Evolutionary conservation across 257 asterid genomes (phyloP).

Genomic region (Osmanthus fragrans): DNA sequence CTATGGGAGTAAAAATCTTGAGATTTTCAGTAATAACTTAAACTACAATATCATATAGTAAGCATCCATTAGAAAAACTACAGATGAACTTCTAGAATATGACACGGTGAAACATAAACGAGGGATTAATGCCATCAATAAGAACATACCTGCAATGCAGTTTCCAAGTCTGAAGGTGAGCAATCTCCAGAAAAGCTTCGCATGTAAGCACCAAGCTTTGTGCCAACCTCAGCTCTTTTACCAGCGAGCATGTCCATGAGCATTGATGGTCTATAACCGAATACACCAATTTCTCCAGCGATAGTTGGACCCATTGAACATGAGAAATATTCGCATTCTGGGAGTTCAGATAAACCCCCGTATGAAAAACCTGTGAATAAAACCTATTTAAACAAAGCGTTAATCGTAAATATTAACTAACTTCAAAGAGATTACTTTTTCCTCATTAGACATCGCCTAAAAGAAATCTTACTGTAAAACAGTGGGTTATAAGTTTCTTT

Average conservation of each 20-base stretch:
- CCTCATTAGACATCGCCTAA: background rate
- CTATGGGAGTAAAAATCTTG: constrained; percentile 13
- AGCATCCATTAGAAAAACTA: constrained; percentile 7
- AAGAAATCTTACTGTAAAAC: constrained; percentile 19
- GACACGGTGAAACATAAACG: background rate
- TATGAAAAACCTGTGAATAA: constrained; percentile 90
- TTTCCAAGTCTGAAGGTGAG: constrained; percentile 95
- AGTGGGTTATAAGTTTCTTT: constrained; percentile 13
- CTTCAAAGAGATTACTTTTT: constrained; percentile 12
- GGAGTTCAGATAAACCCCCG: constrained; percentile 93
- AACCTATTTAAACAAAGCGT: constrained; percentile 70
- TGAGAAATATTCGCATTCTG: constrained; percentile 79
- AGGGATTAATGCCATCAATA: constrained; percentile 24
- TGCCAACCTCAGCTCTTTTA: constrained; percentile 92
- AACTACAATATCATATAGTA: background rate
- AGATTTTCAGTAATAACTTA: constrained; percentile 9
- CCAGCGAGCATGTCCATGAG: constrained; percentile 98
- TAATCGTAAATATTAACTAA: constrained; percentile 35
- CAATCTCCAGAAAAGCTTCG: constrained; percentile 95
- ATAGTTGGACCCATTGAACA: constrained; percentile 97
- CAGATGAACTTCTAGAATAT: constrained; percentile 16
- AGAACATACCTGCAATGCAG: constrained; percentile 81
- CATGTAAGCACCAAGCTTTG: constrained; percentile 92
- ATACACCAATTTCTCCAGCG: constrained; percentile 96
- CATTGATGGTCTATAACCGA: constrained; percentile 90